These are phyloP conservation scores for Saccharomyces hybrid DNA, from an alignment of 1,139 yeast species.

Conservation along the genomic window DNA sequence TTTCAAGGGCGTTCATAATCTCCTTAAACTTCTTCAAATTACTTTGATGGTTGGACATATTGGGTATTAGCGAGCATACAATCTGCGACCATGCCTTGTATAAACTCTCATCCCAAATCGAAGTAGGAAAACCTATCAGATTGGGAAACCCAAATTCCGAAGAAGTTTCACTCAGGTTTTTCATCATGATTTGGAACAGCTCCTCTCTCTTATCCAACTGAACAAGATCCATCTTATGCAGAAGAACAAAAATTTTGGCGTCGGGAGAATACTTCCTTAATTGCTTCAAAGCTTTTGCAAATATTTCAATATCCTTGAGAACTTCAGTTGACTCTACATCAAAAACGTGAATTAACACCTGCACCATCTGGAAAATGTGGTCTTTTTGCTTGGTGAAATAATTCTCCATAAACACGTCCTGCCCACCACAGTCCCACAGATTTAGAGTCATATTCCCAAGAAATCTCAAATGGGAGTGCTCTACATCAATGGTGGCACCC, in stretches of 20 bases:
- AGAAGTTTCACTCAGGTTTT: constrained; percentile 68
- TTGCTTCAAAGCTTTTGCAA: constrained; percentile 74
- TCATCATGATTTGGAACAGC: constrained; percentile 77
- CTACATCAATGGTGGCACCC: constrained; percentile 97
- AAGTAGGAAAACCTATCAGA: constrained; percentile 86
- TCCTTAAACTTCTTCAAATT: constrained; percentile 69
- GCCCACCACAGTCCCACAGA: constrained; percentile 98
- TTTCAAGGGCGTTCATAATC: constrained; percentile 80
- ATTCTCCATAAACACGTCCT: constrained; percentile 93
- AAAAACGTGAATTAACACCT: constrained; percentile 93
- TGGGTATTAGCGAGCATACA: constrained; percentile 90
- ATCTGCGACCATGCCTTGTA: constrained; percentile 97
- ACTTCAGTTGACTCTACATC: constrained; percentile 93
- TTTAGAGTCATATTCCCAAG: constrained; percentile 92
- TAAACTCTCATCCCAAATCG: constrained; percentile 95
- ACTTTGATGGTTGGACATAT: constrained; percentile 73
- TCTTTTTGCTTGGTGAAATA: constrained; percentile 82
- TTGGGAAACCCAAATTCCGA: constrained; percentile 65
- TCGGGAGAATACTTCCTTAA: constrained; percentile 81
- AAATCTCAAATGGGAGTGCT: constrained; percentile 88
- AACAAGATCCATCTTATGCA: constrained; percentile 95
- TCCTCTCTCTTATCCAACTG: constrained; percentile 82
- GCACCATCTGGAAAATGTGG: constrained; percentile 92
- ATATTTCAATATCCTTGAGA: constrained; percentile 87
- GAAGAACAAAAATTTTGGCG: constrained; percentile 82